Conservation (phyloP, 805 yeast species). For the Schwanniomyces vanrijiae region DNA sequence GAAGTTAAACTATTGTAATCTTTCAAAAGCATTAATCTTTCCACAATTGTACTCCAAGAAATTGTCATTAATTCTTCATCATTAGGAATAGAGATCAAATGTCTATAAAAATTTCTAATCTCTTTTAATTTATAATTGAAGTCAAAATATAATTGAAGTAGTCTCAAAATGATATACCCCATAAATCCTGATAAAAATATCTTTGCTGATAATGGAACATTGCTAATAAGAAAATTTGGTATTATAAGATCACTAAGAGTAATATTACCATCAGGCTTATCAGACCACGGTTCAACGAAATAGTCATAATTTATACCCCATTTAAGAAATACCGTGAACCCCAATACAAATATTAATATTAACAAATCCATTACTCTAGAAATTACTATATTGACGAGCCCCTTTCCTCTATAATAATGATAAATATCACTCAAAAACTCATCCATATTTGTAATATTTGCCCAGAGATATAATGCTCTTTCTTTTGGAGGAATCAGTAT, state of each 20-base stretch:
- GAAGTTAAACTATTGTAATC: conserved; percentile 78
- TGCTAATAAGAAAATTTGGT: conserved; percentile 46
- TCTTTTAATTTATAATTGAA: conserved; percentile 64
- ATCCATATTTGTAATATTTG: conserved; percentile 91
- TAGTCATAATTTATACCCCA: conserved; percentile 70
- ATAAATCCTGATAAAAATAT: conserved; percentile 63
- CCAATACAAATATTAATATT: conserved; percentile 77
- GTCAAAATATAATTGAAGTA: conserved; percentile 58
- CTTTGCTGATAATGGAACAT: conserved; percentile 48
- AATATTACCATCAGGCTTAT: conserved; percentile 15
- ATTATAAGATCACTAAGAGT: conserved; percentile 35
- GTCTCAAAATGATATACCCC: conserved; percentile 50
- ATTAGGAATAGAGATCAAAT: conserved; percentile 69
- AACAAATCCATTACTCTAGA: conserved; percentile 64
- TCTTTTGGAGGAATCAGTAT: conserved; percentile 51
- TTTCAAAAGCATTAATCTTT: conserved; percentile 67
- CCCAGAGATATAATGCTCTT: conserved; percentile 93
- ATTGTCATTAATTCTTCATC: conserved; percentile 83
- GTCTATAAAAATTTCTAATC: conserved; percentile 71
- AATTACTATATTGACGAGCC: conserved; percentile 74
- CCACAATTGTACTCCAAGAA: conserved; percentile 86
- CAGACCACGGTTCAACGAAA: conserved; percentile 26
- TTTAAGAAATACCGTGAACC: conserved; percentile 73
- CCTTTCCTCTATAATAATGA: conserved; percentile 81
- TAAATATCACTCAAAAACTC: conserved; percentile 81